These are phyloP conservation scores for Jasminum sambac DNA, from an alignment of 257 asterid species.

Conservation along the genomic window DNA sequence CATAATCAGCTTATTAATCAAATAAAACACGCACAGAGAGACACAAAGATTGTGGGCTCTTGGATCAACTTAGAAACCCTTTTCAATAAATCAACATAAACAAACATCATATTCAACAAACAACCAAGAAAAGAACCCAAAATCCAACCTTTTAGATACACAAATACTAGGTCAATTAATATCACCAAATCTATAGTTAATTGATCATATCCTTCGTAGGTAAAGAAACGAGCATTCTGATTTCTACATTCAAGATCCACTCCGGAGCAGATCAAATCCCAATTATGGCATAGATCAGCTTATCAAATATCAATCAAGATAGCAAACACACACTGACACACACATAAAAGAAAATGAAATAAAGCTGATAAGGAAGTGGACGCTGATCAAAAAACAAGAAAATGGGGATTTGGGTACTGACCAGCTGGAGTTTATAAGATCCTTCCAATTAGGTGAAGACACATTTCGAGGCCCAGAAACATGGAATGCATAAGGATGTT, in stretches of 20 bases:
- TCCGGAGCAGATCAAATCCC: neutral
- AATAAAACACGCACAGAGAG: too few relatives aligned
- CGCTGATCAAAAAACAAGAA: neutral
- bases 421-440: conserved; percentile 47
- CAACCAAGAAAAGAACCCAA: neutral
- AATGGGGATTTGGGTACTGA: conserved; percentile 16
- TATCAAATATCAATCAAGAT: neutral
- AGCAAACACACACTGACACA: neutral
- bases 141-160: neutral
- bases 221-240: neutral
- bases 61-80: conserved; percentile 12
- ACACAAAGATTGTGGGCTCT: conserved; percentile 11
- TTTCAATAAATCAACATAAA: neutral
- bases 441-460: conserved; percentile 47
- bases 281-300: neutral
- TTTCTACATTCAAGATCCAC: neutral
- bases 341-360: neutral
- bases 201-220: neutral
- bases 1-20: too few relatives aligned
- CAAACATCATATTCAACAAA: neutral
- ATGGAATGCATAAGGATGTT: conserved; percentile 46
- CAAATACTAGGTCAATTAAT: too few relatives aligned
- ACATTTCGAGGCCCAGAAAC: conserved; percentile 46
- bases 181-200: too few relatives aligned
- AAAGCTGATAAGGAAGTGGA: neutral